These are phyloP conservation scores for Craterostigma plantagineum DNA, from an alignment of 257 asterid genomes.

Conservation along the genomic window DNA sequence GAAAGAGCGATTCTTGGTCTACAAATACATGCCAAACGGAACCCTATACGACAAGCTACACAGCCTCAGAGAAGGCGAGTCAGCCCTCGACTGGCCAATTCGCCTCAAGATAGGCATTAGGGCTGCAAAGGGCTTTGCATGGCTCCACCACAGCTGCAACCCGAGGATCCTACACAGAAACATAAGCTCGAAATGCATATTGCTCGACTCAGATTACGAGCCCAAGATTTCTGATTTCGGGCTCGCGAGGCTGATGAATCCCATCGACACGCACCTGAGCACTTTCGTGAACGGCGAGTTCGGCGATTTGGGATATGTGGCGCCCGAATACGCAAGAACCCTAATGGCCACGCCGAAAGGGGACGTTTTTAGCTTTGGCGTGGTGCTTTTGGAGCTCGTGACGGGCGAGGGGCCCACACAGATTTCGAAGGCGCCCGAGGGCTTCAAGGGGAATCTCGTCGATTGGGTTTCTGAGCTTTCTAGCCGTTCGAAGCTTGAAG, in stretches of 20 bases:
- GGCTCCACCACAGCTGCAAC: constrained; percentile 64
- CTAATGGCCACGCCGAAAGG: constrained; percentile 83
- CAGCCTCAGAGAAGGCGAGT: constrained; percentile 10
- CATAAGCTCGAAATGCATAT: constrained; percentile 46
- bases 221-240: constrained; percentile 77
- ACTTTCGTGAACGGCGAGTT: constrained; percentile 87
- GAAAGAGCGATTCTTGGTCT: constrained; percentile 45
- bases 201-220: constrained; percentile 31
- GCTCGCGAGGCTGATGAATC: constrained; percentile 84
- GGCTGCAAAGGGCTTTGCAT: constrained; percentile 54
- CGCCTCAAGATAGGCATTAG: constrained; percentile 39
- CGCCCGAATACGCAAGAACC: constrained; percentile 67
- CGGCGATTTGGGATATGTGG: constrained; percentile 82
- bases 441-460: constrained; percentile 64
- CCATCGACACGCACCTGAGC: constrained; percentile 74
- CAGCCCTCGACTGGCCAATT: constrained; percentile 36
- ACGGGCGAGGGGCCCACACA: constrained; percentile 47
- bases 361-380: constrained; percentile 80
- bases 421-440: constrained; percentile 49
- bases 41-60: constrained; percentile 46
- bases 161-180: constrained; percentile 59
- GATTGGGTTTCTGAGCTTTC: constrained; percentile 69
- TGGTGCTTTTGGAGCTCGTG: constrained; percentile 72
- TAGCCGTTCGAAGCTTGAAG: constrained; percentile 37
- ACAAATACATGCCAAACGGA: constrained; percentile 44